Evolutionary conservation across 768 basidiomycete species (phyloP).

Genomic region (Cystofilobasidium macerans): DNA sequence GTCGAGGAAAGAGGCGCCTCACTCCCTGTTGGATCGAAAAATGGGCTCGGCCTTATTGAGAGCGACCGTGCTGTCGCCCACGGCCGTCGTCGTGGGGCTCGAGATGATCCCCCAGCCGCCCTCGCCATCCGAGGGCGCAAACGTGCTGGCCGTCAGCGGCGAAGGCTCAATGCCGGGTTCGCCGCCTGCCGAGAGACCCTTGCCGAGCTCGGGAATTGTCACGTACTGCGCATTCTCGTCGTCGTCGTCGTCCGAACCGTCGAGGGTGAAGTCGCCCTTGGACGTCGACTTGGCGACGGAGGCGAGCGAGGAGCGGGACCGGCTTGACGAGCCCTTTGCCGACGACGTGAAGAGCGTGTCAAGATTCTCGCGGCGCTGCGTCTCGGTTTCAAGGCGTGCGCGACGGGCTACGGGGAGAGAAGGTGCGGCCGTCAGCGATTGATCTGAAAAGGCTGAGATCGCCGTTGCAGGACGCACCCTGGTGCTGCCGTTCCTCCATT

Average conservation of each 20-base stretch:
- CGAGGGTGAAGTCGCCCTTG: neutral
- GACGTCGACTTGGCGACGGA: neutral
- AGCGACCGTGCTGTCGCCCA: neutral
- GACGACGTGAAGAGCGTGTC: constrained; percentile 8
- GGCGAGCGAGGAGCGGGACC: neutral
- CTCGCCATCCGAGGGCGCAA: neutral
- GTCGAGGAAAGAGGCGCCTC: no score
- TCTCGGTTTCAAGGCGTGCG: neutral
- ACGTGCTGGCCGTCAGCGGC: constrained; percentile 9
- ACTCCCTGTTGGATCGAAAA: no score
- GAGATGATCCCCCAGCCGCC: neutral
- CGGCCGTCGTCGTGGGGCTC: neutral
- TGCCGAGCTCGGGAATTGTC: neutral
- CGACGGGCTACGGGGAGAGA: constrained; percentile 1
- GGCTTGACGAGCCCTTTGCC: neutral
- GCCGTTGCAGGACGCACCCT: neutral
- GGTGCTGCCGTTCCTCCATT: neutral
- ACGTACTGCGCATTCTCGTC: constrained; percentile 11
- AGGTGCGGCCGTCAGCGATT: neutral
- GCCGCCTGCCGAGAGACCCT: neutral
- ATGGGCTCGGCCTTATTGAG: neutral
- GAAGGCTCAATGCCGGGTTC: no score
- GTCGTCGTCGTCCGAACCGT: neutral
- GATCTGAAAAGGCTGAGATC: neutral
- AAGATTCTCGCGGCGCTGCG: neutral